Percentiles rank a stretch among this genome's conserved stretches.
Evolutionary conservation across 2,329 filamentous ascomycete genomes (phyloP).

Genomic region (Mariannaea elegans): DNA sequence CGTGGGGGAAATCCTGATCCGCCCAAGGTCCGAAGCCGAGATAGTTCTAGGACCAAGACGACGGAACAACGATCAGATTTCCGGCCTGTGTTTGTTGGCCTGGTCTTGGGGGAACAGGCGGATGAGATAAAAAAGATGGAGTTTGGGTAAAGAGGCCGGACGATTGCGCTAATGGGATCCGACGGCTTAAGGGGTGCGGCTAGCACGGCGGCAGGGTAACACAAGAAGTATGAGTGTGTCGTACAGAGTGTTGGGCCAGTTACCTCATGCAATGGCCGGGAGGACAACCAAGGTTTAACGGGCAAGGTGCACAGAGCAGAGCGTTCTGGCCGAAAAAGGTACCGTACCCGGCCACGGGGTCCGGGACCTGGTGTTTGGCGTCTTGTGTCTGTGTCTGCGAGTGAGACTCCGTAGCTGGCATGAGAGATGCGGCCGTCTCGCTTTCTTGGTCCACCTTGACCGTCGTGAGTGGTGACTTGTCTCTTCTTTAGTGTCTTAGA

Average conservation of each 20-base stretch:
- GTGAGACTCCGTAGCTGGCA: conserved; percentile 1
- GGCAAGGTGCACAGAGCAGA: neutral
- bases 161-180: conserved; percentile 15
- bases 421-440: conserved; percentile 1
- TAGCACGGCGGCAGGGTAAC: conserved; percentile 28
- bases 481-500: neutral
- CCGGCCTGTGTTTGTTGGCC: neutral
- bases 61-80: neutral
- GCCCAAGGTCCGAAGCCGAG: conserved; percentile 12
- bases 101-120: neutral
- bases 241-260: conserved; percentile 27
- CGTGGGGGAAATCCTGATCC: conserved; percentile 9
- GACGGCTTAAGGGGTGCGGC: conserved; percentile 20
- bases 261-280: conserved; percentile 3
- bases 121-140: neutral
- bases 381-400: neutral
- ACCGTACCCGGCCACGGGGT: conserved; percentile 12
- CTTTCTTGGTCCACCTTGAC: conserved; percentile 11
- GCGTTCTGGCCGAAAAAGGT: neutral
- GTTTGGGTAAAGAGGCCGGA: neutral
- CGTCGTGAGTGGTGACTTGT: neutral
- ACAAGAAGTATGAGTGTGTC: conserved; percentile 28
- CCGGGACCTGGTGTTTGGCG: conserved; percentile 13
- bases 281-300: neutral
- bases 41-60: neutral